A percentile compares a stretch with the other conserved stretches of the same genome.
These are phyloP conservation scores for Hymenoscyphus fructigenus DNA, from an alignment of 2,329 filamentous ascomycete genomes.

Conservation along the genomic window DNA sequence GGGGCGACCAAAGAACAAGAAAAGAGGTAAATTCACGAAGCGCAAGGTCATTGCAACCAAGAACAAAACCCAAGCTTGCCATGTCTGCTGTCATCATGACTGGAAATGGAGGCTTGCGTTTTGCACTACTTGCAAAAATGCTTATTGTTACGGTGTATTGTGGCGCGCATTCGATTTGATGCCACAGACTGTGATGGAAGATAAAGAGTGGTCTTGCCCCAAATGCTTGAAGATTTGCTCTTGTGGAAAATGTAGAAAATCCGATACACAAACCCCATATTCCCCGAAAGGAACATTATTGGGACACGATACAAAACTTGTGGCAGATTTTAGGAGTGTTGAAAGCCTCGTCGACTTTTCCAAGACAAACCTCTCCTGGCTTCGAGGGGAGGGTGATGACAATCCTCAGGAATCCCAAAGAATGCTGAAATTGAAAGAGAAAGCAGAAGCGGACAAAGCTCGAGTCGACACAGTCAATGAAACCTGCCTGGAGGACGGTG, in stretches of 20 bases:
- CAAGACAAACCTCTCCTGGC: slow-evolving; percentile 82
- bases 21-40: slow-evolving; percentile 51
- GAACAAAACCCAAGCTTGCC: slow-evolving; percentile 61
- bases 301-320: slow-evolving; percentile 85
- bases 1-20: slow-evolving; percentile 58
- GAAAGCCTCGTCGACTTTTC: slow-evolving; percentile 90
- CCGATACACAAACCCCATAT: slow-evolving; percentile 73
- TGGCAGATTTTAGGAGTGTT: slow-evolving; percentile 88
- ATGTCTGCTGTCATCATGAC: slow-evolving; percentile 80
- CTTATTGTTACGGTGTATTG: slow-evolving; percentile 90
- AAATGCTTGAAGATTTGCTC: slow-evolving; percentile 85
- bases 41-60: slow-evolving; percentile 45
- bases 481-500: slow-evolving; percentile 24
- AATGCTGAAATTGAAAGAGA: slow-evolving; percentile 37
- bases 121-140: slow-evolving; percentile 73
- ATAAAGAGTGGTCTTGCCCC: slow-evolving; percentile 83
- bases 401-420: slow-evolving; percentile 43
- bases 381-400: slow-evolving; percentile 59
- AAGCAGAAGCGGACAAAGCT: slow-evolving; percentile 36
- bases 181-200: slow-evolving; percentile 78
- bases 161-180: slow-evolving; percentile 90
- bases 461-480: slow-evolving; percentile 27
- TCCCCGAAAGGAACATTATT: slow-evolving; percentile 83
- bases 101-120: slow-evolving; percentile 81
- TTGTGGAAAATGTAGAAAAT: slow-evolving; percentile 70